Conservation (phyloP, 2,329 filamentous ascomycete genomes). For the Verticillium zaregamsianum region DNA sequence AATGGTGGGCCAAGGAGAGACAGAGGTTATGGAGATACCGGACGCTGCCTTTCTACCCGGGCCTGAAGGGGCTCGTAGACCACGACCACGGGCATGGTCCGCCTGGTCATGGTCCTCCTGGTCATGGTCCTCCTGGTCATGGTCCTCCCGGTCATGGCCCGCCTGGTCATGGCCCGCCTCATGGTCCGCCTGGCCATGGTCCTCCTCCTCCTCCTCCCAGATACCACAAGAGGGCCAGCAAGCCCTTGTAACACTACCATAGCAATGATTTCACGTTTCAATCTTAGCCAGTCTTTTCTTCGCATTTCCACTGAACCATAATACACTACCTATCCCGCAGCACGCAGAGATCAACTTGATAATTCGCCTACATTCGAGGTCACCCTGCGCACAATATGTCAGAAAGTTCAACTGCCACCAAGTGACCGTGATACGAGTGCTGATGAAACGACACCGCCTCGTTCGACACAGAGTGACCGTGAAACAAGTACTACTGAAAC, state of each 20-base stretch:
- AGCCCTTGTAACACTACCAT: neutral
- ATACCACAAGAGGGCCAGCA: neutral
- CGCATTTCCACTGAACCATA: neutral
- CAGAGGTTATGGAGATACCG: neutral
- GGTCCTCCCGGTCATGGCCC: neutral
- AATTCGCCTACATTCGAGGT: too few relatives aligned
- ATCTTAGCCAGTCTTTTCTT: neutral
- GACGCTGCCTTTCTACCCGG: neutral
- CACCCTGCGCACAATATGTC: too few relatives aligned
- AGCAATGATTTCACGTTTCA: neutral
- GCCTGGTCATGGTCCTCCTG: neutral
- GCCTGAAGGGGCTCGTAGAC: neutral
- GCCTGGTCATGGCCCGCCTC: neutral
- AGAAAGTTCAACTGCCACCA: too few relatives aligned
- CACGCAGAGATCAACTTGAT: too few relatives aligned
- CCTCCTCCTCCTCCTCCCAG: neutral
- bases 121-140: neutral
- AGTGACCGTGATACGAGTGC: too few relatives aligned
- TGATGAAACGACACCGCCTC: too few relatives aligned
- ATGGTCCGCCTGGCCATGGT: neutral
- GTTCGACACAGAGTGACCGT: too few relatives aligned
- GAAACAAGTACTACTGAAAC: too few relatives aligned
- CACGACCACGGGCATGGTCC: neutral
- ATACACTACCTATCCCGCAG: too few relatives aligned
- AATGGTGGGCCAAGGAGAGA: slow-evolving; percentile 16